Evolutionary conservation across 78 protist genomes (phyloP).

Genomic region (Mantamonas sphyraenae): DNA sequence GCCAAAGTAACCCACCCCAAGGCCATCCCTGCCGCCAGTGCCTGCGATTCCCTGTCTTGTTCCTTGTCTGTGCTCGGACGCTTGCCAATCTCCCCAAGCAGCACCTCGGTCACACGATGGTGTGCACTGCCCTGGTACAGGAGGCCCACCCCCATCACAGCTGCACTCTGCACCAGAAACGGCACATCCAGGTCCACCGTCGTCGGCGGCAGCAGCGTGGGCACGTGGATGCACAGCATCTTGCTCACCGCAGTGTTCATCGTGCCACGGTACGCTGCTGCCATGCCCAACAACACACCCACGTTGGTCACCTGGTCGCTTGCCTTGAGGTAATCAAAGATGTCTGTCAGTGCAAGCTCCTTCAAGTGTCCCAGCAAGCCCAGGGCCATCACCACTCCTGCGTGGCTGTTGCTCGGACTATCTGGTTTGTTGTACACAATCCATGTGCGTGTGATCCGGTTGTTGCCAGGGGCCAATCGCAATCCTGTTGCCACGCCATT

Average conservation of each 20-base stretch:
- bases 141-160: slow-evolving; percentile 79
- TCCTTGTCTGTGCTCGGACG: slow-evolving; percentile 37
- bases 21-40: slow-evolving; percentile 79
- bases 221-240: slow-evolving; percentile 73
- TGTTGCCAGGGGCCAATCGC: slow-evolving; percentile 25
- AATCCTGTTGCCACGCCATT: slow-evolving; percentile 78
- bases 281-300: slow-evolving; percentile 75
- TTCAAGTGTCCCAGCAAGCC: slow-evolving; percentile 69
- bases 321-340: slow-evolving; percentile 42
- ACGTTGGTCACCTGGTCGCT: slow-evolving; percentile 61
- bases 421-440: slow-evolving; percentile 53
- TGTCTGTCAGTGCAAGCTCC: slow-evolving; percentile 43
- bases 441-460: slow-evolving; percentile 40
- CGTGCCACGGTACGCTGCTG: slow-evolving; percentile 56
- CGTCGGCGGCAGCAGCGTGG: slow-evolving; percentile 74
- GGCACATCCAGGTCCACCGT: slow-evolving; percentile 72
- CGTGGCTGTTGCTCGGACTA: slow-evolving; percentile 11
- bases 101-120: slow-evolving; percentile 66
- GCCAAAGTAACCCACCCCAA: slow-evolving; percentile 71
- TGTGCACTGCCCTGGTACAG: slow-evolving; percentile 59
- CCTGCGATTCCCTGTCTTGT: slow-evolving; percentile 52
- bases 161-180: slow-evolving; percentile 58
- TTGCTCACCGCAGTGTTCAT: slow-evolving; percentile 53
- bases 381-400: slow-evolving; percentile 69
- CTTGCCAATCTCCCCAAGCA: slow-evolving; percentile 61